These are phyloP conservation scores for Huntiella omanensis DNA, from an alignment of 2,329 filamentous ascomycete genomes.

Conservation along the genomic window DNA sequence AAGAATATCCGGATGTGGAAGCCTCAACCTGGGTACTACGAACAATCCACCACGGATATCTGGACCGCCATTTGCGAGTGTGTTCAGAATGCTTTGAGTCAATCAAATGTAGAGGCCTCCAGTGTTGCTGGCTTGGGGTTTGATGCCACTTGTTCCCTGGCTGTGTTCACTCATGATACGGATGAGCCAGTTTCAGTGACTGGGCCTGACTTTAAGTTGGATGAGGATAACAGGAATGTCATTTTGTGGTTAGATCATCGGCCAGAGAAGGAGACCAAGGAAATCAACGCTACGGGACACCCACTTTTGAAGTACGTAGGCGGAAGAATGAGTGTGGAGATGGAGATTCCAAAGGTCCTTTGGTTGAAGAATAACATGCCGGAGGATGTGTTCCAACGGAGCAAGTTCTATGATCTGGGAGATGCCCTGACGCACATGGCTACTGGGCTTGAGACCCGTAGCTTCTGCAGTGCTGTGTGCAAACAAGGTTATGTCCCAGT, in stretches of 20 bases:
- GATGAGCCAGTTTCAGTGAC: conserved; percentile 86
- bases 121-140: conserved; percentile 84
- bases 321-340: conserved; percentile 96
- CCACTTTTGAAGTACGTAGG: conserved; percentile 91
- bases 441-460: conserved; percentile 77
- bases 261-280: conserved; percentile 72
- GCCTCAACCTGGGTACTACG: conserved; percentile 58
- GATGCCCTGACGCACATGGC: conserved; percentile 90
- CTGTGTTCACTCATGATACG: conserved; percentile 75
- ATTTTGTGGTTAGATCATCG: conserved; percentile 96
- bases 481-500: conserved; percentile 95
- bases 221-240: conserved; percentile 77
- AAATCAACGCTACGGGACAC: conserved; percentile 84
- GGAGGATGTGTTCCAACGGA: conserved; percentile 67
- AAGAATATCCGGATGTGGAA: conserved; percentile 69
- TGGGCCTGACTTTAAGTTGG: conserved; percentile 57
- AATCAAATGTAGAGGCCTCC: conserved; percentile 57
- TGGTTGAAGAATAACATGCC: conserved; percentile 99
- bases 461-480: conserved; percentile 90
- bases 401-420: conserved; percentile 91
- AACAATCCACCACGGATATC: conserved; percentile 96
- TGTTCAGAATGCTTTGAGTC: conserved; percentile 62
- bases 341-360: conserved; percentile 96
- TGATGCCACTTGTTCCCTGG: conserved; percentile 93
- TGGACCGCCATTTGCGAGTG: conserved; percentile 88